Evolutionary conservation across 345 rosid genomes (phyloP).

Genomic region (Cochlearia excelsa): DNA sequence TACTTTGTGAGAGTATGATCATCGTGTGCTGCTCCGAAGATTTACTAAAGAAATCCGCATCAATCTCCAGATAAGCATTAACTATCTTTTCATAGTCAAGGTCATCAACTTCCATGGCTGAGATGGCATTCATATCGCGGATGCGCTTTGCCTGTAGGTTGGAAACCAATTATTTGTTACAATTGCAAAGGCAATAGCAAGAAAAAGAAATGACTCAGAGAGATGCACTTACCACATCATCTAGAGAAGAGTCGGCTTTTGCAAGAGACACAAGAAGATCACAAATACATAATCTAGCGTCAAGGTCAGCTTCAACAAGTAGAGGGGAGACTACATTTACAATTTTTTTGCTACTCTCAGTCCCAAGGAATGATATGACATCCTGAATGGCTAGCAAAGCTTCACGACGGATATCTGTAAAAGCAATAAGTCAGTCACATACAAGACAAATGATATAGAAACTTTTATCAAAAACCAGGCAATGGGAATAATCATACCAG

Average conservation of each 20-base stretch:
- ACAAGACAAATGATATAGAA: constrained; percentile 21
- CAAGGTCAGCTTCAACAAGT: constrained; percentile 58
- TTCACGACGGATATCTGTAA: constrained; percentile 56
- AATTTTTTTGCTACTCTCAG: constrained; percentile 43
- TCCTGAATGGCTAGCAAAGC: constrained; percentile 60
- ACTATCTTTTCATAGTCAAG: constrained; percentile 75
- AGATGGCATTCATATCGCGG: constrained; percentile 63
- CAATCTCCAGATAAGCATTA: constrained; percentile 64
- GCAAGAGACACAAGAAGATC: constrained; percentile 70
- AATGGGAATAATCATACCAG: constrained; percentile 50
- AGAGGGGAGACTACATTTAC: constrained; percentile 60
- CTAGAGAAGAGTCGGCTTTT: constrained; percentile 60
- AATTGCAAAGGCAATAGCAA: constrained; percentile 20
- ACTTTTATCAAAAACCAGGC: constrained; percentile 3
- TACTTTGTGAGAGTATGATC: constrained; percentile 73
- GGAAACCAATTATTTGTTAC: constrained; percentile 23
- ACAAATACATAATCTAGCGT: constrained; percentile 60
- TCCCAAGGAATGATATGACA: constrained; percentile 50
- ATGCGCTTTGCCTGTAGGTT: constrained; percentile 64
- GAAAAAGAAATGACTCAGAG: constrained; percentile 16
- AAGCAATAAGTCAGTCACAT: constrained; percentile 22
- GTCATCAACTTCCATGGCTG: constrained; percentile 65
- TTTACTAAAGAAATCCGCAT: constrained; percentile 46
- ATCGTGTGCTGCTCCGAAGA: constrained; percentile 53
- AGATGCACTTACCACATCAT: constrained; percentile 49